Evolutionary conservation across 306 rosid species (phyloP).

Genomic region (Castanopsis chinensis): DNA sequence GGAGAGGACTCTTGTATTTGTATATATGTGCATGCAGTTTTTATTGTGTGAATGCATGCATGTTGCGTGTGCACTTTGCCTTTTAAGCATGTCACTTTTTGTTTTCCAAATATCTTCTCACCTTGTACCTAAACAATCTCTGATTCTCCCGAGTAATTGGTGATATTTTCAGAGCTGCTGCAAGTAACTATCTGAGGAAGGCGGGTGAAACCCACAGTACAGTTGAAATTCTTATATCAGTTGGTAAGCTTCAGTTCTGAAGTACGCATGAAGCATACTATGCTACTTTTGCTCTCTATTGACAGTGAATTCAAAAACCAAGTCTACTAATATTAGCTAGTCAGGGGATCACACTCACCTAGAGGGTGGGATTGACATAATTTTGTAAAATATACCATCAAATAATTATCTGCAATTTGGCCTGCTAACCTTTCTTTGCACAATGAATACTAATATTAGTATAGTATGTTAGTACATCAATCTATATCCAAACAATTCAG

Average conservation of each 20-base stretch:
- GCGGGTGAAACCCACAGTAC: slow-evolving; percentile 86
- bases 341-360: neutral
- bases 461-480: neutral
- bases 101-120: neutral
- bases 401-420: neutral
- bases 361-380: neutral
- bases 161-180: slow-evolving; percentile 49
- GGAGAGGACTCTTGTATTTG: slow-evolving; percentile 3
- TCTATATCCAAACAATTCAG: neutral
- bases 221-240: slow-evolving; percentile 61
- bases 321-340: neutral
- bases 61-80: neutral
- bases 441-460: neutral
- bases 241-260: slow-evolving; percentile 58
- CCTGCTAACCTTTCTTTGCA: neutral
- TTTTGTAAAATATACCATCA: neutral
- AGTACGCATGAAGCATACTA: neutral
- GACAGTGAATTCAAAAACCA: neutral
- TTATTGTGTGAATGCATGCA: neutral
- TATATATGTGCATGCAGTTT: neutral
- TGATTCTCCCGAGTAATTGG: slow-evolving; percentile 7
- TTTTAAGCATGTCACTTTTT: neutral
- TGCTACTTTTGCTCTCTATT: neutral
- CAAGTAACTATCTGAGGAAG: slow-evolving; percentile 72
- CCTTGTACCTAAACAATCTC: neutral